A percentile compares a stretch with the other conserved stretches of the same genome.
Evolutionary conservation across 495 filamentous ascomycete species (phyloP).

Genomic region (Corynascus novoguineensis): DNA sequence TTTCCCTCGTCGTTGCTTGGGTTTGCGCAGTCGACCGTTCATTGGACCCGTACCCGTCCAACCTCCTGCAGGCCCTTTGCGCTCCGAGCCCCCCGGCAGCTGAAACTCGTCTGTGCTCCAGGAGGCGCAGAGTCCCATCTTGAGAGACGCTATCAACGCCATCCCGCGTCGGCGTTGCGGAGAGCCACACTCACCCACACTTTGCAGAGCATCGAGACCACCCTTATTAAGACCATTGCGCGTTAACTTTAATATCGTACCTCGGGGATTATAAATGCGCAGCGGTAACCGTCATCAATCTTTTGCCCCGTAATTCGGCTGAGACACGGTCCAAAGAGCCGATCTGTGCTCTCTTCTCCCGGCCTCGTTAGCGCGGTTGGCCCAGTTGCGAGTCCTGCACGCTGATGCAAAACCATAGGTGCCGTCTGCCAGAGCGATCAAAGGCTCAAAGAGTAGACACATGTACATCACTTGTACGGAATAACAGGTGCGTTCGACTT

Average conservation of each 20-base stretch:
- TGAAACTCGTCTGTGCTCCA: constrained; percentile 35
- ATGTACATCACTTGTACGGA: no score
- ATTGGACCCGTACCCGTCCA: constrained; percentile 21
- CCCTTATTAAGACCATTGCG: no score
- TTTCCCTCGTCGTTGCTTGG: constrained; percentile 20
- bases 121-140: constrained; percentile 12
- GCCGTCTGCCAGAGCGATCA: not conserved
- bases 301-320: not conserved
- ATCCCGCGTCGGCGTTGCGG: not conserved
- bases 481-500: no score
- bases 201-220: no score
- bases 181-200: no score
- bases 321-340: constrained; percentile 6
- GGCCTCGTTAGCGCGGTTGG: not conserved
- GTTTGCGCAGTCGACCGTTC: constrained; percentile 22
- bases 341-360: not conserved
- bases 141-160: not conserved
- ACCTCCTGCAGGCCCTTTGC: constrained; percentile 14
- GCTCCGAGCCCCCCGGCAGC: constrained; percentile 18
- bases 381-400: not conserved
- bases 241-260: no score
- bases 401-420: not conserved
- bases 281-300: not conserved
- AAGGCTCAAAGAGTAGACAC: constrained; percentile 8
- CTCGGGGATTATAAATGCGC: not conserved